Evolutionary conservation across 108 stramenopile genomes (phyloP), one percentile per base, ranked within the genome.

Genomic region (Nannochloropsis granulata): DNA sequence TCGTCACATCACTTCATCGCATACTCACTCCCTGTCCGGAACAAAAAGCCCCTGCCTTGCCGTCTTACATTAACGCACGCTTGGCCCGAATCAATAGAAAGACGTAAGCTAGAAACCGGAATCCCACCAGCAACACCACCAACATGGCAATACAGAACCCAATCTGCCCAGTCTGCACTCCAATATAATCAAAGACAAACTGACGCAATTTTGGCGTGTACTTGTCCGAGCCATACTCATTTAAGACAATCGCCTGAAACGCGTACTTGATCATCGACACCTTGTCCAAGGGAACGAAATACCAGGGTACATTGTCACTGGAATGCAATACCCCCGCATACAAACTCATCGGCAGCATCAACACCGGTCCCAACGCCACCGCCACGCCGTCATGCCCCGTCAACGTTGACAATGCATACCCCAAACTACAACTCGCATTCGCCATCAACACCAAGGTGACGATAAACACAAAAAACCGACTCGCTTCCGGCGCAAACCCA

Each of bases 401-500:
- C 25, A 87, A 23, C 9, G 86, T 83, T 5, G 86, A 87, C 12
- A 87, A 24, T 43, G 83, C 83, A 46, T 87, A 87, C 83, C 86
- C 83, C 0, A 87, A 43, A 7, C 80, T 81, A 43, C 83, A 79
- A 19, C 83, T 80, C 12, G 86, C 80, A 43, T 87, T 87, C 23
- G 86, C 13, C 23, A 83, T 81, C 13, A 87, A 21, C 16, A 84
- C 80, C n/a, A 87, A 25, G 80, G 42, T 78, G 13, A 84, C 23
- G 23, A 84, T 81, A 83, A 88, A 88, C 12, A 88, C 56, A 14
- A 88, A 26, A 46, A 88, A 84, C 2, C 83, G 56, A n/a, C 34
- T 34, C 25, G 84, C 87, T 7, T 45, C 44, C 26, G 84, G 12
- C 12, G 81, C 80, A 9, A 88, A 82, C 9, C 84, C 87, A 43